These are phyloP conservation scores for Takashimella koratensis DNA, from an alignment of 1,284 basidiomycete genomes.

Conservation along the genomic window DNA sequence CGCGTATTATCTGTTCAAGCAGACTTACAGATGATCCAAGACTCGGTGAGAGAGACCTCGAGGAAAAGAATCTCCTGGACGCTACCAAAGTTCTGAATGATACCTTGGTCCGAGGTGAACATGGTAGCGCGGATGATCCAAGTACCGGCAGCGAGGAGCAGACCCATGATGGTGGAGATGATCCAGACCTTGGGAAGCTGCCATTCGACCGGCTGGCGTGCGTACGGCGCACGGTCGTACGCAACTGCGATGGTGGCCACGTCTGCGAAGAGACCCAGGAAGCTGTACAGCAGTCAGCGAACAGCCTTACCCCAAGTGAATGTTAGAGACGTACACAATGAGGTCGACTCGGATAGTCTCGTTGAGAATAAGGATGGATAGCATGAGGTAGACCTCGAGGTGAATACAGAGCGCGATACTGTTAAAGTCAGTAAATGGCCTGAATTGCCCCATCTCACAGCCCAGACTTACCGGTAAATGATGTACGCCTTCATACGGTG, in stretches of 20 bases:
- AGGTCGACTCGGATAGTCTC: slow-evolving; percentile 58
- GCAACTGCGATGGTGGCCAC: slow-evolving; percentile 55
- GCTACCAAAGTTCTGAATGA: slow-evolving; percentile 56
- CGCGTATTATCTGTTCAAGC: slow-evolving; percentile 23
- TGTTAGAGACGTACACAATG: slow-evolving; percentile 46
- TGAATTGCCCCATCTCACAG: neutral
- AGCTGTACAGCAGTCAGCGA: slow-evolving; percentile 23
- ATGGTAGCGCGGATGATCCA: slow-evolving; percentile 57
- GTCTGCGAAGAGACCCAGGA: slow-evolving; percentile 59
- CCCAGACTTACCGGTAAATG: slow-evolving; percentile 44
- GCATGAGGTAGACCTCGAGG: slow-evolving; percentile 56
- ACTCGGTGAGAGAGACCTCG: slow-evolving; percentile 58
- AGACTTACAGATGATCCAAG: slow-evolving; percentile 55
- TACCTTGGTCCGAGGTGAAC: slow-evolving; percentile 53
- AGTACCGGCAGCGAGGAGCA: slow-evolving; percentile 54
- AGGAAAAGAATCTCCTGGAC: slow-evolving; percentile 57
- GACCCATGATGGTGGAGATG: slow-evolving; percentile 53
- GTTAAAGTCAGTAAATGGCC: neutral
- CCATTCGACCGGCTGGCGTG: slow-evolving; percentile 56
- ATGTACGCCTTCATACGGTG: slow-evolving; percentile 58
- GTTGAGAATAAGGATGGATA: slow-evolving; percentile 55
- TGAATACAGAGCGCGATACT: slow-evolving; percentile 57
- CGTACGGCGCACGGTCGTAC: slow-evolving; percentile 53
- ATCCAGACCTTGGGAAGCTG: slow-evolving; percentile 59
- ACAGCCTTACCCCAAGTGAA: neutral